phyloP scores from a whole-genome alignment of 2,329 filamentous ascomycete genomes.

The Aureobasidium zeae region DNA sequence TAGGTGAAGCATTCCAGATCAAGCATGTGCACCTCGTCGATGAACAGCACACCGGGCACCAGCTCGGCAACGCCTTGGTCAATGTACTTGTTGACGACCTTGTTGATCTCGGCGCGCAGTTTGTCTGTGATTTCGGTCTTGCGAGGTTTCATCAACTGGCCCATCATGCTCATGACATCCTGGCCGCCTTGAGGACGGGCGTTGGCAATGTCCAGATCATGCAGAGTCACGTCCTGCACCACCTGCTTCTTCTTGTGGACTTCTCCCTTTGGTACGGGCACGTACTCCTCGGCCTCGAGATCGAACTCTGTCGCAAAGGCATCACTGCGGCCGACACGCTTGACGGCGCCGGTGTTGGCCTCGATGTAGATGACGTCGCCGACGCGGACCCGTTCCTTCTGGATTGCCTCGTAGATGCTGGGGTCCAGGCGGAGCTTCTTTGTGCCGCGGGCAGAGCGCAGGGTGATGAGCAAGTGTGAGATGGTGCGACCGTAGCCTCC shows the following conservation, averaged over 20 bases:
- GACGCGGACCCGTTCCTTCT: constrained; percentile 92
- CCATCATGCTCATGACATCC: constrained; percentile 99
- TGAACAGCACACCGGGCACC: constrained; percentile 96
- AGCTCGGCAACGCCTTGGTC: constrained; percentile 96
- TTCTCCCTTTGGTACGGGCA: constrained; percentile 95
- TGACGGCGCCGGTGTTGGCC: constrained; percentile 96
- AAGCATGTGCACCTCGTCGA: constrained; percentile 99
- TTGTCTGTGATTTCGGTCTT: constrained; percentile 99
- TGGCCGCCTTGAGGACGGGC: constrained; percentile 91
- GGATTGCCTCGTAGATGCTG: constrained; percentile 97
- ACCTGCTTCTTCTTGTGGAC: constrained; percentile 99
- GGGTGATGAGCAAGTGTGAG: constrained; percentile 82
- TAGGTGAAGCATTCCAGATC: constrained; percentile 99
- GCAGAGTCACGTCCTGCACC: constrained; percentile 93
- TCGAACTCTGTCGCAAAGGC: constrained; percentile 98
- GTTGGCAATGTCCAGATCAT: constrained; percentile 94
- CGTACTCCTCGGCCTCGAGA: constrained; percentile 96
- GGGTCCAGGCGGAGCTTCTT: constrained; percentile 97
- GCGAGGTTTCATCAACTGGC: constrained; percentile 97
- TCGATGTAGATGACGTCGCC: constrained; percentile 99
- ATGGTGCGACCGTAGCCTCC: constrained; percentile 97
- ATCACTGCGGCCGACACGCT: constrained; percentile 89
- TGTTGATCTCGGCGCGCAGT: constrained; percentile 91
- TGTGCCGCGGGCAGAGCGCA: constrained; percentile 92
- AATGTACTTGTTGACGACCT: constrained; percentile 98